These are phyloP conservation scores for Aspergillus clavatus DNA, from an alignment of 2,329 filamentous ascomycete genomes.

Conservation along the genomic window DNA sequence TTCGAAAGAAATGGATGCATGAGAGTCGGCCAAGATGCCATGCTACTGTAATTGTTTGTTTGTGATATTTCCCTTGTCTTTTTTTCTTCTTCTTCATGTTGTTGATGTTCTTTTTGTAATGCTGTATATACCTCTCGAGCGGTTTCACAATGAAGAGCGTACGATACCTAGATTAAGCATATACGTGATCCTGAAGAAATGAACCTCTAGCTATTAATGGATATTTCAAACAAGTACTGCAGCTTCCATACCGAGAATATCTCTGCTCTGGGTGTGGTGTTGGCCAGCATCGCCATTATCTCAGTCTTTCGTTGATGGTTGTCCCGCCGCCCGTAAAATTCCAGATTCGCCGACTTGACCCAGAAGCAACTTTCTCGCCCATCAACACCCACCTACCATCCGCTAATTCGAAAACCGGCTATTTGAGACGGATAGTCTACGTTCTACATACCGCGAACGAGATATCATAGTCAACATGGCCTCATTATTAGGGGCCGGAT, in stretches of 20 bases:
- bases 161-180: conserved; percentile 31
- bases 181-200: too few relatives aligned
- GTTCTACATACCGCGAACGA: neutral
- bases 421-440: conserved; percentile 5
- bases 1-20: neutral
- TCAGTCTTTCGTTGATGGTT: conserved; percentile 23
- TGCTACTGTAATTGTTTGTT: conserved; percentile 14
- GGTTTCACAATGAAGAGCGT: conserved; percentile 37
- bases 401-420: conserved; percentile 6
- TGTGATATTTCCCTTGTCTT: conserved; percentile 9
- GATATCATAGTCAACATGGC: conserved; percentile 29
- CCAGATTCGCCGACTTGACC: conserved; percentile 8
- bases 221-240: too few relatives aligned
- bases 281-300: too few relatives aligned
- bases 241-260: too few relatives aligned
- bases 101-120: conserved; percentile 20
- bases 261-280: too few relatives aligned
- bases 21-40: conserved; percentile 2
- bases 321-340: conserved; percentile 32
- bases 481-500: conserved; percentile 41
- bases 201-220: too few relatives aligned
- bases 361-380: conserved; percentile 2
- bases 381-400: conserved; percentile 8
- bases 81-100: conserved; percentile 18
- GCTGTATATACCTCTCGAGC: conserved; percentile 37